A percentile compares a stretch with the other conserved stretches of the same genome.
Conservation (phyloP, 345 rosid genomes). For the Nephelium lappaceum region DNA sequence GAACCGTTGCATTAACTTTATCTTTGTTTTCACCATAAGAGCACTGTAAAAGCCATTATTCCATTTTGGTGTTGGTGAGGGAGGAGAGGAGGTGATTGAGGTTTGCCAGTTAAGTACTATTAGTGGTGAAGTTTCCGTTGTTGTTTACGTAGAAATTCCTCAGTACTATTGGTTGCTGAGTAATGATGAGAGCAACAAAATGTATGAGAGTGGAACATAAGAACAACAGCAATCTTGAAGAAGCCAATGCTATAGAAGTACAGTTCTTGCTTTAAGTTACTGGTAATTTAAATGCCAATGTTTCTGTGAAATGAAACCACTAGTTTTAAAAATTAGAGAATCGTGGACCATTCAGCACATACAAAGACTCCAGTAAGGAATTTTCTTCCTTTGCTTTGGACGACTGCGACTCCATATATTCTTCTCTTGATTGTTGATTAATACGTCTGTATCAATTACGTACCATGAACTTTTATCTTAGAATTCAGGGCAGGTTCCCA, state of each 20-base stretch:
- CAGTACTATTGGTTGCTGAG: background rate
- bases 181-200: background rate
- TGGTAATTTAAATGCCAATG: no score
- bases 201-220: background rate
- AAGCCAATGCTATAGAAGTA: background rate
- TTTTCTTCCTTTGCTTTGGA: no score
- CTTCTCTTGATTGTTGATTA: no score
- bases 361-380: no score
- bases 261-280: no score
- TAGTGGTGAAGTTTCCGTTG: conserved; percentile 27
- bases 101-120: conserved; percentile 36
- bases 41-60: conserved; percentile 34
- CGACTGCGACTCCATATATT: no score
- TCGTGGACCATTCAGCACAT: no score
- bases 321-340: no score
- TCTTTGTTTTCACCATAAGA: conserved; percentile 31
- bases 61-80: conserved; percentile 18
- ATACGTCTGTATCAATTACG: no score
- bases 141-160: conserved; percentile 19
- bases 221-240: background rate
- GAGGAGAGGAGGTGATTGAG: conserved; percentile 31
- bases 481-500: no score
- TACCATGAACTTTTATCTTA: no score
- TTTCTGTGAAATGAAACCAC: no score
- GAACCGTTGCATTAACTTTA: conserved; percentile 32